phyloP scores from a whole-genome alignment of 805 yeast genomes.

The Ogataea ramenticola region DNA sequence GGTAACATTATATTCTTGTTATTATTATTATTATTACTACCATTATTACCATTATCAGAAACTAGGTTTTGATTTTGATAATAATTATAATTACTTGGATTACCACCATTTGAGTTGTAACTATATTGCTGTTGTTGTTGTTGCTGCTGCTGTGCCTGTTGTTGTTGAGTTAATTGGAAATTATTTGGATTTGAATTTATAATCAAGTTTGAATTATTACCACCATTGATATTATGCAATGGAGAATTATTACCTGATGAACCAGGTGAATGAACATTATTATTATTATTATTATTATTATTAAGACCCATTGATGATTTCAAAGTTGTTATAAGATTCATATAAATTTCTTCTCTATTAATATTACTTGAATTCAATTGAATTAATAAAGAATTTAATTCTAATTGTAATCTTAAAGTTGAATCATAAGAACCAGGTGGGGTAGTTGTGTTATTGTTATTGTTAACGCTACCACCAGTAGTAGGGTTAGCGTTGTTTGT shows the following conservation, averaged over 20 bases:
- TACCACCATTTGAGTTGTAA: not conserved
- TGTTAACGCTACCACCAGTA: too few relatives aligned
- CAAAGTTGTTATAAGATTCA: constrained; percentile 15
- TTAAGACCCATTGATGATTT: constrained; percentile 4
- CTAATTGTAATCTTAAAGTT: constrained; percentile 14
- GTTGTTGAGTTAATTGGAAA: constrained; percentile 1
- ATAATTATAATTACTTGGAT: not conserved
- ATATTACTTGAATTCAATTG: constrained; percentile 17
- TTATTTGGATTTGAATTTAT: not conserved
- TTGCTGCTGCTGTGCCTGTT: too few relatives aligned
- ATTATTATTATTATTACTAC: too few relatives aligned
- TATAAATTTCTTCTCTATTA: constrained; percentile 20
- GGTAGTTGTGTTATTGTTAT: constrained; percentile 4
- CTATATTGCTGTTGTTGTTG: constrained; percentile 8
- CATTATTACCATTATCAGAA: too few relatives aligned
- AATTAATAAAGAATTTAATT: constrained; percentile 21
- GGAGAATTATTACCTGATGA: constrained; percentile 10
- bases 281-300: not conserved
- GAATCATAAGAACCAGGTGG: constrained; percentile 6
- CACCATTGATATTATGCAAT: constrained; percentile 3
- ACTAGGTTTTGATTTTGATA: not conserved
- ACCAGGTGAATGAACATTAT: constrained; percentile 12
- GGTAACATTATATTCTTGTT: constrained; percentile 16
- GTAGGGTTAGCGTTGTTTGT: too few relatives aligned
- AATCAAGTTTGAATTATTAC: too few relatives aligned